Conservation (phyloP, 2,329 filamentous ascomycete genomes). For the Penicillium palitans region DNA sequence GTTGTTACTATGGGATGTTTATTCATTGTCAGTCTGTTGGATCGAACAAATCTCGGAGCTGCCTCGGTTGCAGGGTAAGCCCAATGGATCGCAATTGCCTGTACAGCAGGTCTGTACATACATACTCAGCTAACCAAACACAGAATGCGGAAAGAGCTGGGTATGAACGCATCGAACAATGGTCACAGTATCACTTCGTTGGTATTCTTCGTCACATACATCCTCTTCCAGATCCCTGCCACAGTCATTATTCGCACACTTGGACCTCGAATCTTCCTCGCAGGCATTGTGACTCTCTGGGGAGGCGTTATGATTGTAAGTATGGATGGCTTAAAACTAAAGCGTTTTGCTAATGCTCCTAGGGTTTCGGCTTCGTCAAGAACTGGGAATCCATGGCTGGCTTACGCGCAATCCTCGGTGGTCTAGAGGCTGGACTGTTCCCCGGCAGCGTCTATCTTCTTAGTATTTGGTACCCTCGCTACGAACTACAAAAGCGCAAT, state of each 20-base stretch:
- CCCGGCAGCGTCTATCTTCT: constrained; percentile 32
- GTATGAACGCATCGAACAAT: constrained; percentile 20
- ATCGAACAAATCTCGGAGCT: constrained; percentile 9
- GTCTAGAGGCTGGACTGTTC: constrained; percentile 12
- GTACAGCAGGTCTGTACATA: background rate
- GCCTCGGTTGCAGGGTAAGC: constrained; percentile 11
- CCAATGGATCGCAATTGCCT: background rate
- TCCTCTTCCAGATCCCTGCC: constrained; percentile 69
- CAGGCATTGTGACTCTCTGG: constrained; percentile 26
- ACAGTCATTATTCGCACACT: constrained; percentile 68
- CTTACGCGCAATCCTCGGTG: background rate
- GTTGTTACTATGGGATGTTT: constrained; percentile 6
- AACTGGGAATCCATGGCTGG: constrained; percentile 6
- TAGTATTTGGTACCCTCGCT: constrained; percentile 52
- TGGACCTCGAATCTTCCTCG: constrained; percentile 45
- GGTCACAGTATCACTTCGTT: constrained; percentile 38
- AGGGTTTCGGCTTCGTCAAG: constrained; percentile 4
- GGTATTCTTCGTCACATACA: constrained; percentile 70
- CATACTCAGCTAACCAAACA: background rate
- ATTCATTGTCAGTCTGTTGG: constrained; percentile 6
- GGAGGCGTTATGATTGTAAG: constrained; percentile 16
- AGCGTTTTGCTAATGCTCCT: background rate
- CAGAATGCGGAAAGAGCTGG: constrained; percentile 16
- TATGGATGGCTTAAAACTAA: background rate
- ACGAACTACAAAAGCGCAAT: constrained; percentile 70